phyloP scores from a whole-genome alignment of 2,329 filamentous ascomycete genomes.

The Aspergillus nomiae region DNA sequence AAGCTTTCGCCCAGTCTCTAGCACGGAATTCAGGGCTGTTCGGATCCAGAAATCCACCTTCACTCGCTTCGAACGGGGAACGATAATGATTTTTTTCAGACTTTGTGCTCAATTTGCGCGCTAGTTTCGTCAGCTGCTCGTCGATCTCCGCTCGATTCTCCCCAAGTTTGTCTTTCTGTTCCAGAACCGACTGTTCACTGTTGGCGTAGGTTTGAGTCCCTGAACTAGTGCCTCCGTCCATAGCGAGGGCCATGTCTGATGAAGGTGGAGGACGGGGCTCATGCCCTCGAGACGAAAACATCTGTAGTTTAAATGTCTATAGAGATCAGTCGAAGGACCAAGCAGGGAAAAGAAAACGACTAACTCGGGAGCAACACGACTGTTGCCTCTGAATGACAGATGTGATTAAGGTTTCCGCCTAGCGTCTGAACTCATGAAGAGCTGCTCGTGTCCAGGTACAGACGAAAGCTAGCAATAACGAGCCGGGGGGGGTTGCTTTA shows the following conservation, averaged over 20 bases:
- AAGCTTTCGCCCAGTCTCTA: conserved; percentile 14
- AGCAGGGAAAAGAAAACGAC: not conserved
- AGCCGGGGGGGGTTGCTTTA: not conserved
- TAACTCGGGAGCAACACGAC: not conserved
- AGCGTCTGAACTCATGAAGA: not conserved
- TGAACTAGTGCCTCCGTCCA: not conserved
- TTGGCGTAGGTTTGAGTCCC: not conserved
- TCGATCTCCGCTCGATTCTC: not conserved
- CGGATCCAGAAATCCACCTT: conserved; percentile 9
- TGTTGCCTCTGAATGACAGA: not conserved
- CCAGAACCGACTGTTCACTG: not conserved
- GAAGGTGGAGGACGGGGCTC: not conserved
- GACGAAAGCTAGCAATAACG: not conserved
- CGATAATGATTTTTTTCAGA: conserved; percentile 5
- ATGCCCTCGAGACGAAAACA: not conserved
- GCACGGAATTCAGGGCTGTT: conserved; percentile 12
- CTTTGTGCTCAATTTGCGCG: conserved; percentile 7
- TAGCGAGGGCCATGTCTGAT: not conserved
- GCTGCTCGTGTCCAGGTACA: not conserved
- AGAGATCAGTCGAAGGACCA: not conserved
- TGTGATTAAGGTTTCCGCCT: not conserved
- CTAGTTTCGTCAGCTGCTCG: conserved; percentile 6
- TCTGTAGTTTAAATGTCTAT: not conserved
- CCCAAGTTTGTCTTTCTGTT: not conserved
- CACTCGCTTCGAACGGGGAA: conserved; percentile 4